Base-by-base conservation (phyloP, 1,139 yeast species). In the Barnettozyma hawaiiensis region DNA sequence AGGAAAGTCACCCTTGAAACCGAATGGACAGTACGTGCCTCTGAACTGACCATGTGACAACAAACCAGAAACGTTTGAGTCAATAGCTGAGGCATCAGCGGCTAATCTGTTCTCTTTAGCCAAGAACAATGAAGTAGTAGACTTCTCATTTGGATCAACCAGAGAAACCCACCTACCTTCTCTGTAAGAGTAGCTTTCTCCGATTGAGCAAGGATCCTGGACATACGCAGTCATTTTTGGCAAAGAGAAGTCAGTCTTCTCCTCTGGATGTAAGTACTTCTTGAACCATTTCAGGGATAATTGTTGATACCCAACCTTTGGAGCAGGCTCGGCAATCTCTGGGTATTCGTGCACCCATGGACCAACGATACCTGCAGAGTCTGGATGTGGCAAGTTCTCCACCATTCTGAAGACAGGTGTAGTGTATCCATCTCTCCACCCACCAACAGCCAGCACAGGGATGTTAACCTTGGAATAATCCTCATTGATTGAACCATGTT, bases 271-370 rank as follows among this genome's bases (percentile, higher is more conserved):
- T 38, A 68, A 53, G 51, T 64, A 65, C 45, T 65, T 66, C 27
- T 51, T 48, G 51, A 65, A 68, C 73, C 72, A 68, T 23, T 57
- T 50, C 21, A 63, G 50, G 2, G 69, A 65, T 26, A 67, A 40
- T 45, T 68, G 70, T 32, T 65, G 67, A 44, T 63, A 68, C 4
- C 71, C 72, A 46, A 68, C 64, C 41, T 61, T 63, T 28, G 73
- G 72, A 16, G 61, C 59, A 3, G 72, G 72, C 27, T 64, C 66
- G 1, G 72, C 72, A 53, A 68, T 65, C 48, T 68, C 72, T 5
- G 72, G 73, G 51, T 58, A 68, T 48, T 68, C 72, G 47, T 68
- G 73, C 35, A 67, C 71, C 73, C 72, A 68, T 8, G 72, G 72
- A 20, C 72, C 72, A 48, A 68, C 61, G 15, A 68, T 45, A 31